A percentile compares a stretch with the other conserved stretches of the same genome.
These are phyloP conservation scores for Boletus edulis DNA, from an alignment of 768 basidiomycete genomes.

Conservation along the genomic window DNA sequence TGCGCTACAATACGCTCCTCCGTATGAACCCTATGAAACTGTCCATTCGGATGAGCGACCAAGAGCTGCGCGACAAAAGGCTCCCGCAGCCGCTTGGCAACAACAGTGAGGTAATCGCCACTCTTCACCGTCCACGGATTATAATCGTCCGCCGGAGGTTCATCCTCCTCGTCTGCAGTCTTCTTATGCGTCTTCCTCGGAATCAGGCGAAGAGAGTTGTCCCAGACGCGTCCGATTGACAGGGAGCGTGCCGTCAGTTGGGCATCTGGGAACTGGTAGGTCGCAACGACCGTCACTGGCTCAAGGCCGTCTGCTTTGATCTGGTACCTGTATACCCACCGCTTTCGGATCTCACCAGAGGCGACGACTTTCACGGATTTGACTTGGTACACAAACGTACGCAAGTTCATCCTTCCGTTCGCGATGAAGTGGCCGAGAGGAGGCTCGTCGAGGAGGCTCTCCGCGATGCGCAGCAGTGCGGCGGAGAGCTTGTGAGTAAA, in stretches of 20 bases:
- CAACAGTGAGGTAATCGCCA: neutral
- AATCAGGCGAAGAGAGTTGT: slow-evolving; percentile 15
- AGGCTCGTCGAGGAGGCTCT: slow-evolving; percentile 20
- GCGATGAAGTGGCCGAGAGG: slow-evolving; percentile 30
- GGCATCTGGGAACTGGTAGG: slow-evolving; percentile 6
- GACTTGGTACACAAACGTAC: slow-evolving; percentile 24
- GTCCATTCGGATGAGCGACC: slow-evolving; percentile 20
- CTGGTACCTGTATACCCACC: slow-evolving; percentile 13
- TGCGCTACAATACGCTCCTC: slow-evolving; percentile 24
- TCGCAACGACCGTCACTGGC: slow-evolving; percentile 15
- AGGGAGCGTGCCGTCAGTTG: slow-evolving; percentile 1
- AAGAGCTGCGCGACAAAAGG: slow-evolving; percentile 24
- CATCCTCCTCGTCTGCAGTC: neutral
- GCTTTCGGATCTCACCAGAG: slow-evolving; percentile 9
- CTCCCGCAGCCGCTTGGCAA: slow-evolving; percentile 18
- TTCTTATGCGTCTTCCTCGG: neutral
- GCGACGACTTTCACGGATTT: slow-evolving; percentile 7
- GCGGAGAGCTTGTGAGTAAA: slow-evolving; percentile 18
- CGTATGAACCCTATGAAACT: slow-evolving; percentile 19
- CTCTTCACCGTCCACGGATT: slow-evolving; percentile 17
- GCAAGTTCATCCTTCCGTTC: slow-evolving; percentile 29
- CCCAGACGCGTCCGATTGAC: slow-evolving; percentile 25
- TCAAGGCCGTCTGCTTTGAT: slow-evolving; percentile 20
- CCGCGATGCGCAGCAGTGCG: slow-evolving; percentile 10
- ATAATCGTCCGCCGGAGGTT: neutral